These are phyloP conservation scores for Geotrichum carabidarum DNA, from an alignment of 1,139 yeast genomes.

Conservation along the genomic window DNA sequence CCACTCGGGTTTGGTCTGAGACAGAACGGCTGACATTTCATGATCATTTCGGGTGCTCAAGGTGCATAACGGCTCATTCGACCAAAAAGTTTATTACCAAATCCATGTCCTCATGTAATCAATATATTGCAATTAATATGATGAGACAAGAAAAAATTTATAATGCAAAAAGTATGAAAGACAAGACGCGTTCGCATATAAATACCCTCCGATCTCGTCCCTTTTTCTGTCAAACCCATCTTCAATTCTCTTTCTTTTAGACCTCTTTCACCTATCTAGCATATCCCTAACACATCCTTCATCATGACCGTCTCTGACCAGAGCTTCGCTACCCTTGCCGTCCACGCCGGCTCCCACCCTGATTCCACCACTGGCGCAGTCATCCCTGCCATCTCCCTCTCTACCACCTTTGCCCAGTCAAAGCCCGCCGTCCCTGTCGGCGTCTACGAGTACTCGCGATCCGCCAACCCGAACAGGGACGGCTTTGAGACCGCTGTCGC, in stretches of 20 bases:
- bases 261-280: neutral
- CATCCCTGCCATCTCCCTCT: constrained; percentile 75
- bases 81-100: too few species aligned
- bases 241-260: neutral
- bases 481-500: constrained; percentile 79
- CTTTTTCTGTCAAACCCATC: neutral
- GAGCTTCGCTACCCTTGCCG: constrained; percentile 69
- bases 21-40: too few species aligned
- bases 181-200: neutral
- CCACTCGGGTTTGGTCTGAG: too few species aligned
- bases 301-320: constrained; percentile 16
- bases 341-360: constrained; percentile 75
- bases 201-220: neutral
- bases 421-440: constrained; percentile 77
- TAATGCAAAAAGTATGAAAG: neutral
- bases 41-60: too few species aligned
- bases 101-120: too few species aligned
- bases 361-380: constrained; percentile 82
- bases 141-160: neutral
- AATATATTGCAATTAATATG: too few species aligned
- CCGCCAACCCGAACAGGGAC: constrained; percentile 84
- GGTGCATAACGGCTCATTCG: too few species aligned
- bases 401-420: constrained; percentile 80
- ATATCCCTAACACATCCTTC: neutral
- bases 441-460: constrained; percentile 77